Percentiles rank a stretch among this genome's conserved stretches.
phyloP scores from a whole-genome alignment of 2,329 filamentous ascomycete species.

The Alternaria arborescens region DNA sequence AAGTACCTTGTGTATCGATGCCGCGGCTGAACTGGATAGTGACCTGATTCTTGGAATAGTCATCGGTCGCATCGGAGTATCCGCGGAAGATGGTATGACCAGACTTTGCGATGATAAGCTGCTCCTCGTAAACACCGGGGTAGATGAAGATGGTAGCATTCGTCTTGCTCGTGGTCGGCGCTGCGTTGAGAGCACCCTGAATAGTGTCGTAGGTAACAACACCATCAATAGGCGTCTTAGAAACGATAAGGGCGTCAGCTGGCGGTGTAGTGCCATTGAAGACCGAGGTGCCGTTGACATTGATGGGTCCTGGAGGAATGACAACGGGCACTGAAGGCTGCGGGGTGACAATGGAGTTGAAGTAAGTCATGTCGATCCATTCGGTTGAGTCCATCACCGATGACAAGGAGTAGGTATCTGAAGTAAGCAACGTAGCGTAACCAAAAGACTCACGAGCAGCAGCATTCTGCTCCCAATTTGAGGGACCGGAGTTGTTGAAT shows the following conservation, averaged over 20 bases:
- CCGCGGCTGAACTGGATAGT: slow-evolving; percentile 48
- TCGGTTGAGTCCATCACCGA: slow-evolving; percentile 49
- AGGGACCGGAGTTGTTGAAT: slow-evolving; percentile 64
- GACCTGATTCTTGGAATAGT: slow-evolving; percentile 51
- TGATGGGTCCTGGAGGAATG: slow-evolving; percentile 34
- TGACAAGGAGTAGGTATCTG: slow-evolving; percentile 46
- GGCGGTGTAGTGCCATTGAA: slow-evolving; percentile 48
- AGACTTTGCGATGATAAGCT: slow-evolving; percentile 51
- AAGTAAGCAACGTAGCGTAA: slow-evolving; percentile 46
- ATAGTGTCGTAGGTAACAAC: slow-evolving; percentile 50
- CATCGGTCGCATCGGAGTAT: slow-evolving; percentile 48
- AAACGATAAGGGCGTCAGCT: slow-evolving; percentile 51
- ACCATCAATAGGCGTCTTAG: slow-evolving; percentile 48
- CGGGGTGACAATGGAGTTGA: slow-evolving; percentile 49
- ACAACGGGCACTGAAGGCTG: slow-evolving; percentile 24
- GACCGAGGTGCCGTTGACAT: slow-evolving; percentile 32
- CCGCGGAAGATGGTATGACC: slow-evolving; percentile 53
- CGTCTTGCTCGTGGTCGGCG: slow-evolving; percentile 47
- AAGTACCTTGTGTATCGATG: slow-evolving; percentile 49
- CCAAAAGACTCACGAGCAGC: slow-evolving; percentile 49
- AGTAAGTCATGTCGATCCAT: slow-evolving; percentile 54
- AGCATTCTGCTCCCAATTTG: slow-evolving; percentile 48
- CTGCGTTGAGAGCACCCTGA: slow-evolving; percentile 48
- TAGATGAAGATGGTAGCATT: slow-evolving; percentile 54
- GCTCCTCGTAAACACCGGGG: slow-evolving; percentile 52